Evolutionary conservation across 768 basidiomycete genomes (phyloP).

Genomic region (Pisolithus sp.): DNA sequence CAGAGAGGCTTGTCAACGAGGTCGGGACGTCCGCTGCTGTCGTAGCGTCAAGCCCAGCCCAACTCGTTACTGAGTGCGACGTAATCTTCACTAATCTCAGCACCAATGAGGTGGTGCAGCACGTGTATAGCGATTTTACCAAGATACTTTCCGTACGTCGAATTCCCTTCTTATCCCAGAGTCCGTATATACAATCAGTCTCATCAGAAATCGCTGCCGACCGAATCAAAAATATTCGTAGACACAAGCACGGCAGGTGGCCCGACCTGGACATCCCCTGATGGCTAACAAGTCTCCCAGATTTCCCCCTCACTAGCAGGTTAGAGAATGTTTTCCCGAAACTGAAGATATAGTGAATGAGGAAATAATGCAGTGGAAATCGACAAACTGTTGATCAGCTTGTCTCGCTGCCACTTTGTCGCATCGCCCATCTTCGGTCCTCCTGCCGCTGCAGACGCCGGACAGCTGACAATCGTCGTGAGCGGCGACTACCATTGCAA

Average conservation of each 20-base stretch:
- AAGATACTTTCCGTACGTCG: slow-evolving; percentile 48
- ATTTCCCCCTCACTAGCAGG: slow-evolving; percentile 51
- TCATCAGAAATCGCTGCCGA: slow-evolving; percentile 34
- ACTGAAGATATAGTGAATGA: neutral
- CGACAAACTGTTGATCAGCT: slow-evolving; percentile 55
- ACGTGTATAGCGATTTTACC: slow-evolving; percentile 55
- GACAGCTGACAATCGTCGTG: slow-evolving; percentile 66
- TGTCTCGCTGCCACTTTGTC: slow-evolving; percentile 58
- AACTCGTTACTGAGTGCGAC: slow-evolving; percentile 64
- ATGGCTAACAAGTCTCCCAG: slow-evolving; percentile 24
- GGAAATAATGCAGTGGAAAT: slow-evolving; percentile 46
- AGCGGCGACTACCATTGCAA: slow-evolving; percentile 78
- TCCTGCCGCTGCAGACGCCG: slow-evolving; percentile 60
- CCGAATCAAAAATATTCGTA: slow-evolving; percentile 67
- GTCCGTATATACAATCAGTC: slow-evolving; percentile 1
- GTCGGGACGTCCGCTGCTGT: slow-evolving; percentile 47
- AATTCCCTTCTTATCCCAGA: neutral
- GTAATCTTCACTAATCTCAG: slow-evolving; percentile 70
- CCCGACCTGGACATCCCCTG: neutral
- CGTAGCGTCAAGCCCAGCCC: slow-evolving; percentile 51
- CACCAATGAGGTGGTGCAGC: slow-evolving; percentile 63
- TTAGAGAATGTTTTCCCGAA: slow-evolving; percentile 7
- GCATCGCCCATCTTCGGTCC: slow-evolving; percentile 74
- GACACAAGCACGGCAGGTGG: slow-evolving; percentile 76
- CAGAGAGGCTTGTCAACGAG: slow-evolving; percentile 50